phyloP scores from a whole-genome alignment of 2,329 filamentous ascomycete species.

The Xylaria sp. region DNA sequence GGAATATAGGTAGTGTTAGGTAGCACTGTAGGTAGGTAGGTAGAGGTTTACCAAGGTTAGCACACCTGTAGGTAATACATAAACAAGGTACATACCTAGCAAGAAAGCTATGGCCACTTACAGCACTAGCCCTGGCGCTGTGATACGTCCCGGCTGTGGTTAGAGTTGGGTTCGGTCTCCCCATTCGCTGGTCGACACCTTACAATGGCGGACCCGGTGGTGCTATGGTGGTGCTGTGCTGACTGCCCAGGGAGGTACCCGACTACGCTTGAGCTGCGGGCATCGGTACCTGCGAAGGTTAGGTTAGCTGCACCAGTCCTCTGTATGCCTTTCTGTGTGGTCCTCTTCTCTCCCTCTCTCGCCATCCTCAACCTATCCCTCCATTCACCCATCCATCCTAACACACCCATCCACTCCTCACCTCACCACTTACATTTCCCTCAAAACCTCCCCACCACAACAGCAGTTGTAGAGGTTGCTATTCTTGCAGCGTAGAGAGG shows the following conservation, averaged over 20 bases:
- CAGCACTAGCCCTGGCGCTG: constrained; percentile 26
- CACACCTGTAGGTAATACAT: not conserved
- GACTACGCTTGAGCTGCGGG: constrained; percentile 16
- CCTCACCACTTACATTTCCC: constrained; percentile 45
- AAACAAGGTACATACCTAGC: not conserved
- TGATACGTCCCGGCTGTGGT: constrained; percentile 27
- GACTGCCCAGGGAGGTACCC: constrained; percentile 13
- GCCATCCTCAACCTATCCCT: constrained; percentile 38
- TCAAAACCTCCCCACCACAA: constrained; percentile 42
- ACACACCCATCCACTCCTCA: constrained; percentile 40
- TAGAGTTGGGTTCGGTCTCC: constrained; percentile 31
- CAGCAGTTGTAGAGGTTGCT: constrained; percentile 44
- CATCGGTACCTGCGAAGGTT: constrained; percentile 15
- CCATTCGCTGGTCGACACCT: constrained; percentile 27
- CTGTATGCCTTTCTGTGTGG: constrained; percentile 2
- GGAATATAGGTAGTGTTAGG: not conserved
- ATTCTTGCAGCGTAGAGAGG: constrained; percentile 41
- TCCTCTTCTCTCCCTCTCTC: constrained; percentile 39
- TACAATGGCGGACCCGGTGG: constrained; percentile 22
- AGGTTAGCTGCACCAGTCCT: constrained; percentile 8
- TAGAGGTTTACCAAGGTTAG: not conserved
- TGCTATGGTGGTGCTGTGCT: constrained; percentile 30
- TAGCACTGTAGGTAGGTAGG: not conserved
- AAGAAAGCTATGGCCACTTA: constrained; percentile 12
- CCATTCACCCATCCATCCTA: constrained; percentile 39